Evolutionary conservation across 306 rosid genomes (phyloP), one percentile per base, ranked within the genome.

Genomic region (Corylus heterophylla): DNA sequence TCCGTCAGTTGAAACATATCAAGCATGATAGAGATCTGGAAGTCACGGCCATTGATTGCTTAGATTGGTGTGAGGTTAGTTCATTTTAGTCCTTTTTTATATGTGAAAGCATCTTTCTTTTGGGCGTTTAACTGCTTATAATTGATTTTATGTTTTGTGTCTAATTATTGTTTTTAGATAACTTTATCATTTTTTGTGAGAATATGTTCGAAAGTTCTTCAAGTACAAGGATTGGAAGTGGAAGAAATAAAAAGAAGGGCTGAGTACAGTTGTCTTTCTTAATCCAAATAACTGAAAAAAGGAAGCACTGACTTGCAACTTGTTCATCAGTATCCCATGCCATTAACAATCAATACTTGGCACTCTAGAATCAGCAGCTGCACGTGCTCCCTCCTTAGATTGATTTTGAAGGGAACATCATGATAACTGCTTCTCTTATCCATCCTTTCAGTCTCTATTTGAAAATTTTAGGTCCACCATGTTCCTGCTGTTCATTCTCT

Each of bases 51-150:
- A 74, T 94, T 79, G 98, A 94, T 82, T 94, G 97, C 86, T 80
- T 94, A 83, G 93, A 90, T 81, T 92, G 92, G 93, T 89, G 93
- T 62, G 91, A 90, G 97, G 98, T 92, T 58, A 76, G 93, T 86
- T 80, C 39, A 42, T 72, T 73, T 7, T 77, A 79, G 12, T 56
- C 58, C 25, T 29, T 49, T 44, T n/a, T 13, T 25, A 42, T 11
- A 39, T 66, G 48, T 13, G 12, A 61, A 61, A 22, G 3, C 37
- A 31, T 8, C 35, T 63, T 47, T 49, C 7, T 56, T 74, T 27
- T 17, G 13, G 51, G 14, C 69, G 17, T 59, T 83, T 12, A 10
- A 4, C 12, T 58, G 55, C 45, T 68, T 20, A 62, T 1, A 16
- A 27, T 61, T 29, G 10, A 70, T 59, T 25, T 37, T 50, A 16